These are phyloP conservation scores for Solanum etuberosum DNA, from an alignment of 257 asterid genomes.

Conservation along the genomic window DNA sequence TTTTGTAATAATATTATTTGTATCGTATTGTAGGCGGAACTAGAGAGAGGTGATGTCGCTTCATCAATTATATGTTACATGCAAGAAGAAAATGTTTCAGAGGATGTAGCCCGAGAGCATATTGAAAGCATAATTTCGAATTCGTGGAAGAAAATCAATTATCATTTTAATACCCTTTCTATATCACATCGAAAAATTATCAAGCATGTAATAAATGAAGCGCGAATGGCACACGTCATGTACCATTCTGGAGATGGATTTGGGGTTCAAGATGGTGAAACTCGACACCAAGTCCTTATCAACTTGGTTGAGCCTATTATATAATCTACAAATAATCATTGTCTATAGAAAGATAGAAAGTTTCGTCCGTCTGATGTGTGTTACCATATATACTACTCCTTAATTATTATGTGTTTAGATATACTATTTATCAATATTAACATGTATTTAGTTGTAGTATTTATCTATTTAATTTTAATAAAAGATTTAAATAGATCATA, in stretches of 20 bases:
- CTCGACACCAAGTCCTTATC: slow-evolving; percentile 22
- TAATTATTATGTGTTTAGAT: too few species aligned
- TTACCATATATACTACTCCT: too few species aligned
- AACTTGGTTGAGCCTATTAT: slow-evolving; percentile 29
- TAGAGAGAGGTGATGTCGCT: slow-evolving; percentile 54
- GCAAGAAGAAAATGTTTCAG: slow-evolving; percentile 35
- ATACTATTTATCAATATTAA: too few species aligned
- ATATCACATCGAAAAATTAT: not conserved
- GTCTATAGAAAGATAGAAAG: not conserved
- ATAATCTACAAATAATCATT: not conserved
- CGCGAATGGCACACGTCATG: slow-evolving; percentile 25
- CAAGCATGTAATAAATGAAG: slow-evolving; percentile 24
- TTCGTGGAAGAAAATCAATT: slow-evolving; percentile 36
- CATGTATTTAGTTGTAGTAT: too few species aligned
- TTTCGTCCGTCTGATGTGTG: too few species aligned
- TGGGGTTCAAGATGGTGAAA: slow-evolving; percentile 37
- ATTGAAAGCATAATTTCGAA: slow-evolving; percentile 4
- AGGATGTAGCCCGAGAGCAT: slow-evolving; percentile 30
- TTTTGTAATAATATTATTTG: not conserved
- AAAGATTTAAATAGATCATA: too few species aligned
- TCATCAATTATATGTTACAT: slow-evolving; percentile 51
- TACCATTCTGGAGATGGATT: slow-evolving; percentile 52
- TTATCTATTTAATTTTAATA: too few species aligned
- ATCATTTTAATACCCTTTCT: not conserved
- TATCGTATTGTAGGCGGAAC: slow-evolving; percentile 29